Conservation (phyloP, 2,329 filamentous ascomycete species). For the Xylaria arbuscula region DNA sequence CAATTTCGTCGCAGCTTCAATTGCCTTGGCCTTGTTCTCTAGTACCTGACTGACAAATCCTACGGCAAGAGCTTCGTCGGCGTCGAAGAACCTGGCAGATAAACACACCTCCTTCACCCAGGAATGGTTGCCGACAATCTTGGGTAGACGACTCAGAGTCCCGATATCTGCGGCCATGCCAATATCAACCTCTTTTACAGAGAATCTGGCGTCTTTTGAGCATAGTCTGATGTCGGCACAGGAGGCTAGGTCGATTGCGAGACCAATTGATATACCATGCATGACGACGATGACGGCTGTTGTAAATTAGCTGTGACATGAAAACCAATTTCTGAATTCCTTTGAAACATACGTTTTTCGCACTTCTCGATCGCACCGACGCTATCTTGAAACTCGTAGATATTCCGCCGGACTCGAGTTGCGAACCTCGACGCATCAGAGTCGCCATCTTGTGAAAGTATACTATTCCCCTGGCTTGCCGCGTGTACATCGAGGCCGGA, state of each 20-base stretch:
- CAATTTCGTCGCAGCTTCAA: slow-evolving; percentile 45
- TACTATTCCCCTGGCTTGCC: slow-evolving; percentile 64
- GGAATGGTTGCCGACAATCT: slow-evolving; percentile 74
- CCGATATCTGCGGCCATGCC: slow-evolving; percentile 84
- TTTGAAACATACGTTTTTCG: slow-evolving; percentile 76
- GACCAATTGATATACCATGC: slow-evolving; percentile 80
- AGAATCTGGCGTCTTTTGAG: slow-evolving; percentile 68
- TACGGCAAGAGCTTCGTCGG: slow-evolving; percentile 74
- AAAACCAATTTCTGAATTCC: neutral
- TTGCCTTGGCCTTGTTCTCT: slow-evolving; percentile 54
- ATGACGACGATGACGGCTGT: slow-evolving; percentile 82
- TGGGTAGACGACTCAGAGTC: slow-evolving; percentile 77
- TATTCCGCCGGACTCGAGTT: slow-evolving; percentile 70
- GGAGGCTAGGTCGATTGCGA: slow-evolving; percentile 79
- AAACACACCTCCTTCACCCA: slow-evolving; percentile 86
- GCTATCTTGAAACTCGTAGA: slow-evolving; percentile 83
- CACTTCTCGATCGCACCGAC: slow-evolving; percentile 83
- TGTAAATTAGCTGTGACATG: slow-evolving; percentile 14
- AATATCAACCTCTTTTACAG: slow-evolving; percentile 86
- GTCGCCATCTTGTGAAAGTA: slow-evolving; percentile 53
- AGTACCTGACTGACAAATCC: slow-evolving; percentile 77
- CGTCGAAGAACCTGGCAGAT: slow-evolving; percentile 75
- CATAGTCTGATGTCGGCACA: slow-evolving; percentile 78
- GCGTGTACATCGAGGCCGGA: slow-evolving; percentile 85
- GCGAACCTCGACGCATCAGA: slow-evolving; percentile 74